Evolutionary conservation across 495 filamentous ascomycete species (phyloP), one percentile per base, ranked within the genome.

Genomic region (Xylaria scruposa): DNA sequence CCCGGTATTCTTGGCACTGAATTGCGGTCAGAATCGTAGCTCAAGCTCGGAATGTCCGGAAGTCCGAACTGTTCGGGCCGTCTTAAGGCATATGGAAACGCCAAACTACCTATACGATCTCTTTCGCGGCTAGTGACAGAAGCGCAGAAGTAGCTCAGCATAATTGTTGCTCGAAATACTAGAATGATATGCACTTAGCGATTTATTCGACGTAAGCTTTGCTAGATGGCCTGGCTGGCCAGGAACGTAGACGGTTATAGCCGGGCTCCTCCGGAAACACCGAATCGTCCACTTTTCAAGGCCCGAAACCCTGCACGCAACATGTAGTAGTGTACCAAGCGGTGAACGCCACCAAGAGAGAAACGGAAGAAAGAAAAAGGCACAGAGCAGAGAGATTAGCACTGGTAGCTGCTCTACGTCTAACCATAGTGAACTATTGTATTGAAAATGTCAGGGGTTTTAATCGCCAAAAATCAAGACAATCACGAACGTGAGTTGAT

Each of bases 261-360:
- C 47, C n/a, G 47, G 47, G 47, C 47, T 51, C 47, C 47, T 51
- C 47, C 47, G 47, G 47, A 51, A 51, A 21, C 47, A 51, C 47
- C 47, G 47, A 51, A 9, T 24, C 47, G n/a, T 24, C 47, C 47
- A n/a, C 47, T 51, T n/a, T 51, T 51, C 47, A 24, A 24, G 47
- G 47, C n/a, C 47, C 47, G 47, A 51, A 51, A n/a, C 47, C 47
- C 47, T 51, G 47, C 47, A 24, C 47, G 7, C 47, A 24, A 51
- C 47, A 51, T 51, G 47, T 7, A 21, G 17, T 49, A 8, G 36
- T 8, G 36, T 42, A 42, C 47, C 47, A 51, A 51, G 47, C 47
- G 47, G n/a, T 51, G 2, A n/a, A 51, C n/a, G 47, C 47, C 47
- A 51, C 47, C n/a, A 51, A 51, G 47, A 10, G n/a, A 21, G n/a